Base-by-base conservation (phyloP, 2,329 filamentous ascomycete species). In the Leptosphaerulina australis region DNA sequence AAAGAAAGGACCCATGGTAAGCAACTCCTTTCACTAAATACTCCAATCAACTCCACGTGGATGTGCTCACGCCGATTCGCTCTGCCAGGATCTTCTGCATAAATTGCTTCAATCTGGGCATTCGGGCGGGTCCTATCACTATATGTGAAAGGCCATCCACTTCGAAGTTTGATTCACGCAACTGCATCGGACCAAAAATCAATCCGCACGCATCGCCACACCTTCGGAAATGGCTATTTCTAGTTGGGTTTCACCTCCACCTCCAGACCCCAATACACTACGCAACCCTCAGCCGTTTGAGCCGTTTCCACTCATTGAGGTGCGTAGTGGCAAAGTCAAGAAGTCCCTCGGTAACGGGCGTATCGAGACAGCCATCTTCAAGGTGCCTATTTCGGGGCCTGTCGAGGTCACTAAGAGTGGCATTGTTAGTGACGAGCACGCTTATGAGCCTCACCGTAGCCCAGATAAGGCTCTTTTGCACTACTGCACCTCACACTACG, bases 401-500 rank as follows among this genome's bases (percentile, higher is more conserved):
- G 72, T 84, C 3, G 66, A 73, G 3, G 75, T 85, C 26, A 72
- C 68, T 2, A 73, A 69, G 15, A 59, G 78, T 2, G 85, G 85
- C 0, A 77, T 86, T 11, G 76, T 80, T 12, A 78, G 72, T 4
- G 85, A 88, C 53, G 82, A 87, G 61, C 84, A 87, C 49, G 83
- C 86, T 44, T 79, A 77, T 20, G 81, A 79, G 0, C 83, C 83
- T 43, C 85, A 88, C 50, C 83, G 84, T 5, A 83, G 84, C 0
- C 67, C 72, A 0, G 85, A 88, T 52, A 88, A 87, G 67, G 85
- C 85, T 0, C 74, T 88, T 8, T 79, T 85, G 24, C 67, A 73
- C 79, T 86, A 87, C 60, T 86, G 81, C 68, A 79, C 79, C 5
- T 72, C 77, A 0, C 84, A 88, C 64, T 88, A 88, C 60, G 57